phyloP scores from a whole-genome alignment of 2,329 filamentous ascomycete genomes.

The Ophiosphaerella narmari region DNA sequence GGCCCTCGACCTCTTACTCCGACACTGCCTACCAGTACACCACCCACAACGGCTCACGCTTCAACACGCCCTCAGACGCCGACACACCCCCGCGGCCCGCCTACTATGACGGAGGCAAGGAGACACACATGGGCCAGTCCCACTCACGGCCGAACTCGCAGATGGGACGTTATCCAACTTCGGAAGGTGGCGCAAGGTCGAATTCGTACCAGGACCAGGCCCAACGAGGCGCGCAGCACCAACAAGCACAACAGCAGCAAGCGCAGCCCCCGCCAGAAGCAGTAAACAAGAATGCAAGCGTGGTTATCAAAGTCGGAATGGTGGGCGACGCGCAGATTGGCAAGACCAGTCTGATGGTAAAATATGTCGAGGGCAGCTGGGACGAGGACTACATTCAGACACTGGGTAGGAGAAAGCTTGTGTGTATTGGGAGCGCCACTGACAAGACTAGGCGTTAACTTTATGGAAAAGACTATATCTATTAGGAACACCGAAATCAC shows the following conservation, averaged over 20 bases:
- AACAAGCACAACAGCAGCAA: slow-evolving; percentile 21
- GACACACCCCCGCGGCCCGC: slow-evolving; percentile 48
- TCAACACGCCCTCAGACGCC: slow-evolving; percentile 54
- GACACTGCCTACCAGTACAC: slow-evolving; percentile 53
- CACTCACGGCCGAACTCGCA: slow-evolving; percentile 56
- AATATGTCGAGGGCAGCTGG: slow-evolving; percentile 99
- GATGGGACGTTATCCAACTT: slow-evolving; percentile 53
- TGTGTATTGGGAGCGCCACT: slow-evolving; percentile 9
- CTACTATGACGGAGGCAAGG: slow-evolving; percentile 41
- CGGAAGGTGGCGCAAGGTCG: slow-evolving; percentile 47
- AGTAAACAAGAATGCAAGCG: slow-evolving; percentile 61
- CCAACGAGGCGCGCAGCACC: slow-evolving; percentile 48
- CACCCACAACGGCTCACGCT: slow-evolving; percentile 43
- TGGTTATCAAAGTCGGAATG: slow-evolving; percentile 99
- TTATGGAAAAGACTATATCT: slow-evolving; percentile 99
- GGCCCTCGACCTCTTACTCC: slow-evolving; percentile 60
- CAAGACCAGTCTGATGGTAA: slow-evolving; percentile 99
- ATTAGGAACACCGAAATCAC: slow-evolving; percentile 99
- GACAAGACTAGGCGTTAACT: slow-evolving; percentile 77
- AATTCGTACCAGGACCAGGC: slow-evolving; percentile 54
- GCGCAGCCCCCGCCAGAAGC: slow-evolving; percentile 43
- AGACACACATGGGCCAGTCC: slow-evolving; percentile 43
- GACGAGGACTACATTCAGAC: slow-evolving; percentile 99
- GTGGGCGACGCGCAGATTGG: slow-evolving; percentile 98
- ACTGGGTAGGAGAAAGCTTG: slow-evolving; percentile 61